A percentile compares a stretch with the other conserved stretches of the same genome.
Evolutionary conservation across 2,329 filamentous ascomycete species (phyloP).

Genomic region (Fusarium abutilonis): DNA sequence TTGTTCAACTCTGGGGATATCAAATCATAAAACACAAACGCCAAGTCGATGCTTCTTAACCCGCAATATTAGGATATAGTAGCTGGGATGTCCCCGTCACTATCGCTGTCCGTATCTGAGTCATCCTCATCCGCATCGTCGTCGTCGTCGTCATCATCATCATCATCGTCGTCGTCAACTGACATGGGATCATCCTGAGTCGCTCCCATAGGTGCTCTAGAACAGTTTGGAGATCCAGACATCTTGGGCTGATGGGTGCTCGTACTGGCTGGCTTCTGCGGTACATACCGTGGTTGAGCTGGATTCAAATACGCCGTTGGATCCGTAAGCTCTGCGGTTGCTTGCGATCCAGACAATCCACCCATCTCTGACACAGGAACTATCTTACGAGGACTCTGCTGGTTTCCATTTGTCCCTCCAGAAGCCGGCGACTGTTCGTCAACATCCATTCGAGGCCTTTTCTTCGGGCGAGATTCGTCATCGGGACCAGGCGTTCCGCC

Average conservation of each 20-base stretch:
- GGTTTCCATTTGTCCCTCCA: neutral
- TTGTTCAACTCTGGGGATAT: slow-evolving; percentile 14
- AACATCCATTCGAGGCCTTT: slow-evolving; percentile 40
- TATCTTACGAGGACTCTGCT: slow-evolving; percentile 40
- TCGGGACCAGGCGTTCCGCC: slow-evolving; percentile 19
- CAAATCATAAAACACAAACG: slow-evolving; percentile 30
- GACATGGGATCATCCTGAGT: slow-evolving; percentile 45
- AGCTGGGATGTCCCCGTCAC: slow-evolving; percentile 45
- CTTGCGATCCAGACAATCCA: slow-evolving; percentile 50
- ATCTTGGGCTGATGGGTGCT: slow-evolving; percentile 1
- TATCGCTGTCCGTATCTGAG: slow-evolving; percentile 38
- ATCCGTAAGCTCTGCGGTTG: slow-evolving; percentile 51
- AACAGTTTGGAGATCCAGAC: slow-evolving; percentile 4
- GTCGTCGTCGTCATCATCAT: slow-evolving; percentile 19
- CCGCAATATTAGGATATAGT: slow-evolving; percentile 12
- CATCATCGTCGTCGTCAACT: slow-evolving; percentile 36
- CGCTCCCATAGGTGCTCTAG: slow-evolving; percentile 11
- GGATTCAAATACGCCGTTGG: slow-evolving; percentile 47
- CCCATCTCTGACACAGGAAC: slow-evolving; percentile 49
- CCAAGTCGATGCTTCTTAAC: slow-evolving; percentile 14
- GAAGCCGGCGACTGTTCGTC: slow-evolving; percentile 11
- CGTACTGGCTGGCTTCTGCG: slow-evolving; percentile 2
- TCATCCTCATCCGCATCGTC: slow-evolving; percentile 26
- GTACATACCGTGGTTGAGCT: slow-evolving; percentile 33
- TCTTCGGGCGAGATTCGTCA: slow-evolving; percentile 28